phyloP scores from a whole-genome alignment of 306 rosid genomes.

The Fragaria ananassa region DNA sequence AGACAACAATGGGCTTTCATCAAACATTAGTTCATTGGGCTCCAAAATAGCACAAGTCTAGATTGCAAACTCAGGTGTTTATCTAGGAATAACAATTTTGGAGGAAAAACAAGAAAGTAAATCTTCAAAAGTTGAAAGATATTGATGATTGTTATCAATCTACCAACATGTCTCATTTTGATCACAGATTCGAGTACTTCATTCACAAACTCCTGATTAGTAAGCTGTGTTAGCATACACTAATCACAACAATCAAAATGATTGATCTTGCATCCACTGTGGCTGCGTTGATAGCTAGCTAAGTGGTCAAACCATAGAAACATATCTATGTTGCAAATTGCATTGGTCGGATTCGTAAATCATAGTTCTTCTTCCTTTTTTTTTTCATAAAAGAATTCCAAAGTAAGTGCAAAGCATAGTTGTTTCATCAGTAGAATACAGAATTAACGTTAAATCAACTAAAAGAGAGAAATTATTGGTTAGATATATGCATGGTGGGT shows the following conservation, averaged over 20 bases:
- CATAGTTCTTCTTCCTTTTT: neutral
- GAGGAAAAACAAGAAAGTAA: too few species aligned
- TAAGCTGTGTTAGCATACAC: neutral
- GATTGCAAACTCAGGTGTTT: neutral
- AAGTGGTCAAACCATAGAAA: conserved; percentile 15
- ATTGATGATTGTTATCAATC: neutral
- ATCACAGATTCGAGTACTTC: neutral
- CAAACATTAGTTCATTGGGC: neutral
- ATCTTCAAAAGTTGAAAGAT: neutral
- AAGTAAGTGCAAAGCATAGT: conserved; percentile 1
- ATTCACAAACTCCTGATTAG: neutral
- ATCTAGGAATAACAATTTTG: too few species aligned
- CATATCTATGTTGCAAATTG: conserved; percentile 12
- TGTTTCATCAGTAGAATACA: neutral
- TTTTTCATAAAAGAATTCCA: neutral
- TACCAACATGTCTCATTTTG: neutral
- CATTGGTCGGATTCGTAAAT: conserved; percentile 6
- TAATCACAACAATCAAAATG: too few species aligned
- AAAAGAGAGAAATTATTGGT: conserved; percentile 17
- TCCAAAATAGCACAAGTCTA: neutral
- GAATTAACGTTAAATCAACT: neutral
- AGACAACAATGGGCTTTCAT: neutral
- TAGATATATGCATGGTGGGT: neutral
- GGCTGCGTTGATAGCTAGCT: neutral
- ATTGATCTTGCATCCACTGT: conserved; percentile 16